Conservation (phyloP, 768 basidiomycete species). For the Tremella fuciformis region DNA sequence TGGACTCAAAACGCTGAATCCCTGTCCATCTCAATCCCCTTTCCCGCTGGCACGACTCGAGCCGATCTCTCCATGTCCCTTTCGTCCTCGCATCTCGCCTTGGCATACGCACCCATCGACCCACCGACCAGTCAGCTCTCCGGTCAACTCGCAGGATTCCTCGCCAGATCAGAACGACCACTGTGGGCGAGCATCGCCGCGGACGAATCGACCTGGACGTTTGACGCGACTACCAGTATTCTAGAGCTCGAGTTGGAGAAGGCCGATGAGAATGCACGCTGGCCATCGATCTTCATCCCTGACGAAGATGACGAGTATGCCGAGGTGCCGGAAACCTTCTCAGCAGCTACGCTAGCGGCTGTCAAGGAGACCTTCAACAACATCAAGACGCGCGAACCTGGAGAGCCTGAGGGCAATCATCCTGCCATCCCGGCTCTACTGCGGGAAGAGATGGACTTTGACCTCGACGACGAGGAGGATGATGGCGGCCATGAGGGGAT, state of each 20-base stretch:
- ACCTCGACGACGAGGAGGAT: slow-evolving; percentile 70
- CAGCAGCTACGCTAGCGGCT: slow-evolving; percentile 73
- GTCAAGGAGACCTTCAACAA: slow-evolving; percentile 81
- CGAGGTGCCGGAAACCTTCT: slow-evolving; percentile 82
- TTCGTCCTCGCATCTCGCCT: background rate
- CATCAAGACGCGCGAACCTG: slow-evolving; percentile 67
- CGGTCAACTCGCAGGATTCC: slow-evolving; percentile 19
- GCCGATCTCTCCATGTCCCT: slow-evolving; percentile 21
- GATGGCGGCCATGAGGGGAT: slow-evolving; percentile 24
- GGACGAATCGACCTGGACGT: slow-evolving; percentile 86
- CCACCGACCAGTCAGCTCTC: background rate
- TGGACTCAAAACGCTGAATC: slow-evolving; percentile 88
- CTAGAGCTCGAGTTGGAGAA: slow-evolving; percentile 86
- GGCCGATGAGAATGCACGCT: slow-evolving; percentile 72
- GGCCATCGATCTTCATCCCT: slow-evolving; percentile 78
- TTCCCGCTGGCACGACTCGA: slow-evolving; percentile 60
- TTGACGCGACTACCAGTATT: slow-evolving; percentile 65
- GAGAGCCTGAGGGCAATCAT: slow-evolving; percentile 58
- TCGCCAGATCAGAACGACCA: slow-evolving; percentile 15
- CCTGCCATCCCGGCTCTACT: slow-evolving; percentile 72
- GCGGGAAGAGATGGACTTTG: slow-evolving; percentile 79
- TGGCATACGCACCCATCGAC: background rate
- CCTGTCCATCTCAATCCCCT: slow-evolving; percentile 75
- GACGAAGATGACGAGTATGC: slow-evolving; percentile 48
- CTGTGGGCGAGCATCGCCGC: slow-evolving; percentile 75